Evolutionary conservation across 139 green algal genomes (phyloP).

Genomic region (Chlamydomonas applanata): DNA sequence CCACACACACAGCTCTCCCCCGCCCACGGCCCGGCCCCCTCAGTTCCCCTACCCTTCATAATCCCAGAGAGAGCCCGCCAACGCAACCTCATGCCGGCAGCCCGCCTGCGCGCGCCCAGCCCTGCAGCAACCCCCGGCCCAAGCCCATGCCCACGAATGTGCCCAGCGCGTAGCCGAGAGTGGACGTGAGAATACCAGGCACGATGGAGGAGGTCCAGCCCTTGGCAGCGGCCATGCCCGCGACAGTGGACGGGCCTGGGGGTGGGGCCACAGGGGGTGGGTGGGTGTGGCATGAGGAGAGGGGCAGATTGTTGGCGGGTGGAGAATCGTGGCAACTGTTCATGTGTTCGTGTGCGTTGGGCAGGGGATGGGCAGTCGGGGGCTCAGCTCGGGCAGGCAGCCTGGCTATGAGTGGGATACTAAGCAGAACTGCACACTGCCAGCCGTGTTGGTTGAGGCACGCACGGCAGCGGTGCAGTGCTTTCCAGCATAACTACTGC

Average conservation of each 20-base stretch:
- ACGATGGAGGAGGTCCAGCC: conserved; percentile 76
- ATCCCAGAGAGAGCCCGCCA: not conserved
- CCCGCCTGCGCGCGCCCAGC: not conserved
- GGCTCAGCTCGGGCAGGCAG: too few species aligned
- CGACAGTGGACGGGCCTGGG: conserved; percentile 80
- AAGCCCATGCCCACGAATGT: conserved; percentile 69
- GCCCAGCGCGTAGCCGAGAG: conserved; percentile 80
- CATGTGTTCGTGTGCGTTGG: too few species aligned
- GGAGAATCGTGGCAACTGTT: too few species aligned
- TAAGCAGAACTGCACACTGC: too few species aligned
- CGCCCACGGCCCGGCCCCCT: too few species aligned
- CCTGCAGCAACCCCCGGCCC: conserved; percentile 35
- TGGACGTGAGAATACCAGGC: conserved; percentile 81
- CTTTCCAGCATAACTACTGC: too few species aligned
- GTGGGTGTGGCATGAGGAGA: not conserved
- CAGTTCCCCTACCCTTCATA: not conserved
- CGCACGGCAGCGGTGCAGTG: too few species aligned
- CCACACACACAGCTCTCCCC: too few species aligned
- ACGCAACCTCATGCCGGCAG: not conserved
- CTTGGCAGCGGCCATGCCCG: conserved; percentile 88
- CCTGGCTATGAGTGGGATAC: too few species aligned
- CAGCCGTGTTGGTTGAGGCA: too few species aligned
- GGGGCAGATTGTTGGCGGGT: not conserved
- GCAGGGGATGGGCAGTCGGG: too few species aligned
- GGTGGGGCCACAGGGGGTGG: not conserved